Percentiles rank a stretch among this genome's conserved stretches.
phyloP scores from a whole-genome alignment of 257 asterid genomes.

The Cruciata laevipes region DNA sequence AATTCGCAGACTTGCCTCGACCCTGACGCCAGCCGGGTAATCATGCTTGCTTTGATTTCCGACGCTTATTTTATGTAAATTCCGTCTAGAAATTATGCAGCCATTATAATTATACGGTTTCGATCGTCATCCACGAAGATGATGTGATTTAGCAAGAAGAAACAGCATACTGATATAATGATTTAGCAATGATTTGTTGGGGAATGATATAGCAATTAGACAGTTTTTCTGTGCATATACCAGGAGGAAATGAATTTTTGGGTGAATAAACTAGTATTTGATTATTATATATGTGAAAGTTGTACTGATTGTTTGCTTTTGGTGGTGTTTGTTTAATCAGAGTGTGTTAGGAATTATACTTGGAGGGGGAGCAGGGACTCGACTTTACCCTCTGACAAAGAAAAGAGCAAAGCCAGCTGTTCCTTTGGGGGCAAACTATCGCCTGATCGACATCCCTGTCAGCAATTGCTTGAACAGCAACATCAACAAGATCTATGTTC shows the following conservation, averaged over 20 bases:
- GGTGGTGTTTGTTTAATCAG: constrained; percentile 24
- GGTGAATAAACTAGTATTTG: not conserved
- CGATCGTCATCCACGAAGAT: too few species aligned
- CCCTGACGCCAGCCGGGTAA: constrained; percentile 87
- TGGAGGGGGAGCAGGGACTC: constrained; percentile 97
- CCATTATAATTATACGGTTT: not conserved
- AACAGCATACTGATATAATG: not conserved
- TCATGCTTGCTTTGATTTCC: not conserved
- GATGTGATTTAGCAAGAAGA: not conserved
- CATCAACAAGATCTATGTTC: constrained; percentile 85
- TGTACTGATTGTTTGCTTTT: not conserved
- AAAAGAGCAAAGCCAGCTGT: constrained; percentile 97
- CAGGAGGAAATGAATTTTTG: not conserved
- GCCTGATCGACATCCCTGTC: constrained; percentile 89
- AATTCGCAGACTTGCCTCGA: constrained; percentile 88
- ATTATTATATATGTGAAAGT: not conserved
- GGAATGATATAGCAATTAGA: not conserved
- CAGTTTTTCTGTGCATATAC: not conserved
- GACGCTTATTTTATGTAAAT: not conserved
- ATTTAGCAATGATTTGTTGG: not conserved
- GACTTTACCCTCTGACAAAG: constrained; percentile 90
- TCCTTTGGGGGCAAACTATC: constrained; percentile 92
- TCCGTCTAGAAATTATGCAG: not conserved
- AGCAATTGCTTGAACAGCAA: constrained; percentile 96
- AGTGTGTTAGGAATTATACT: constrained; percentile 92